phyloP scores from a whole-genome alignment of 164 flowering plant genomes.

The Tetrastigma voinierianum region DNA sequence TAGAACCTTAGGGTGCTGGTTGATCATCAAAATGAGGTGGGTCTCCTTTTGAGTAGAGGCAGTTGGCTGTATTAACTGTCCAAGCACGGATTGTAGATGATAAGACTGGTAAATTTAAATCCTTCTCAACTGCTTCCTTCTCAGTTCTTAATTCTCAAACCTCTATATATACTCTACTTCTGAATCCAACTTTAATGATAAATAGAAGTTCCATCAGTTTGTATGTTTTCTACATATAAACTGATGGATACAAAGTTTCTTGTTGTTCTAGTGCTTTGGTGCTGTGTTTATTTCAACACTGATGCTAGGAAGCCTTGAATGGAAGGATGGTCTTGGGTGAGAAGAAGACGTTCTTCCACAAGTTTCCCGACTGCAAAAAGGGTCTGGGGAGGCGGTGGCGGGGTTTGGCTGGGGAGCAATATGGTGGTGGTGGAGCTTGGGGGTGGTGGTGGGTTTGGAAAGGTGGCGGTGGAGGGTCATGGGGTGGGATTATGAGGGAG shows the following conservation, averaged over 20 bases:
- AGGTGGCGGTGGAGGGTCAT: constrained; percentile 7
- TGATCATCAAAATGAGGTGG: background rate
- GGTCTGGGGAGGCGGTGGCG: constrained; percentile 16
- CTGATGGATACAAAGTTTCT: constrained; percentile 12
- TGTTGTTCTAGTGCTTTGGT: constrained; percentile 15
- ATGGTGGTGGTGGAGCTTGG: constrained; percentile 15
- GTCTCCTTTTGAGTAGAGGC: constrained; percentile 3
- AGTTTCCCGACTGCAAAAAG: background rate
- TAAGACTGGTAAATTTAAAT: constrained; percentile 1
- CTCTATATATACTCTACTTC: constrained; percentile 13
- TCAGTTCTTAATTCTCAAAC: background rate
- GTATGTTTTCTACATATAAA: background rate
- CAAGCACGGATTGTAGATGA: constrained; percentile 13
- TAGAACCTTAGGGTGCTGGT: too few species aligned
- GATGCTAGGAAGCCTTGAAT: constrained; percentile 14
- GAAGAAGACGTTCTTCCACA: constrained; percentile 11
- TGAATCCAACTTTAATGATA: constrained; percentile 7
- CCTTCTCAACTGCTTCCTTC: constrained; percentile 7
- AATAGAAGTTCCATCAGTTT: background rate
- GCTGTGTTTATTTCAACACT: constrained; percentile 13
- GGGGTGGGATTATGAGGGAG: constrained; percentile 16
- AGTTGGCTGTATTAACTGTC: constrained; percentile 10
- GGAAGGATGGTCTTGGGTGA: constrained; percentile 4
- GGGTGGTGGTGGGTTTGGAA: background rate
- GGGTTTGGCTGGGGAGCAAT: constrained; percentile 12